Base-by-base conservation (phyloP, 306 rosid species). In the Trichosanthes truncata region DNA sequence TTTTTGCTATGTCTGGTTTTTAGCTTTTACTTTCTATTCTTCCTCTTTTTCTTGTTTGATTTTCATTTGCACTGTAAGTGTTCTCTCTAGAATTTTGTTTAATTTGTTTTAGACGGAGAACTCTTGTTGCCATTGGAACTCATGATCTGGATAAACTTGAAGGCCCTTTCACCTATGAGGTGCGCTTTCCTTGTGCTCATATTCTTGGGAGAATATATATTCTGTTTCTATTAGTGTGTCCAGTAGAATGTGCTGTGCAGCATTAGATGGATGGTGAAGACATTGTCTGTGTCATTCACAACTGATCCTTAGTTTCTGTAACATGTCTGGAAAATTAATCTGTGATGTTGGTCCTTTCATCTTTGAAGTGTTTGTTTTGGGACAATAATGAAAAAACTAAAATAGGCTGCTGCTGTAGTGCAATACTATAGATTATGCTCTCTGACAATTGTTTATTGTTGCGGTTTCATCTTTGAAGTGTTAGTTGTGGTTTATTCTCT, bases 81-180 rank as follows among this genome's bases (percentile, higher is more conserved):
- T 38, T 80, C 20, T 36, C 43, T 53, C 36, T 38, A 71, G 36
- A 60, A 77, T 61, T 77, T 66, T 3, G 21, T 73, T 26, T 20
- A 46, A 68, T 68, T 66, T 79, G 9, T 71, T 82, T 67, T 81
- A 94, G 98, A 86, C 88, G 93, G 83, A 90, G 98, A 89, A 91
- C 97, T 25, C 91, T 95, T 11, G 98, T 92, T 81, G 98, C 98
- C 63, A 95, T 95, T 78, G 98, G 98, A 67, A 95, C 98, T 77
- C 98, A 95, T 82, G 98, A 95, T 84, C 85, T 95, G 87, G 98
- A 95, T 79, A 91, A 82, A 67, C 82, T 95, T 81, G 86, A 89
- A 81, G 85, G 88, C 72, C 98, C 98, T 56, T 95, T 92, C 85
- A 86, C 97, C 29, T 92, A 95, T 85, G 98, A 95, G 97, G 98